Evolutionary conservation across 2,329 filamentous ascomycete genomes (phyloP).

Genomic region (Arthrocladium fulminans): DNA sequence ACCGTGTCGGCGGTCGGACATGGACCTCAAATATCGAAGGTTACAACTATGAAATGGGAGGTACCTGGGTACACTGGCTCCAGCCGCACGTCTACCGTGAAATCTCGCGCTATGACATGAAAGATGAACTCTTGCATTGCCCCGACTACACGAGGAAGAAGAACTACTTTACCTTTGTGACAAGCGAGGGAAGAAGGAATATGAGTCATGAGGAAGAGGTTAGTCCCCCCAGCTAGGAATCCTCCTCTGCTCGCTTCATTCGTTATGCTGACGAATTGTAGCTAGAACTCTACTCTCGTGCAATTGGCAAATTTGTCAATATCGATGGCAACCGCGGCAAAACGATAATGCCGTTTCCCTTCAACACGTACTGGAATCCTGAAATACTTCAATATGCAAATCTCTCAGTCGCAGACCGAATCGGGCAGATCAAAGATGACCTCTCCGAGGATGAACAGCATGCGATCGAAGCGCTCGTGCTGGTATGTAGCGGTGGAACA

Average conservation of each 20-base stretch:
- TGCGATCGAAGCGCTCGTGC: constrained; percentile 34
- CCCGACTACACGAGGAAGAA: constrained; percentile 36
- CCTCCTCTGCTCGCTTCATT: not conserved
- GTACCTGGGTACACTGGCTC: constrained; percentile 42
- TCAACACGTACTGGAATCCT: constrained; percentile 29
- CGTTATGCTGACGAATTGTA: constrained; percentile 16
- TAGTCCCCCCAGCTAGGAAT: not conserved
- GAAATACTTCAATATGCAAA: constrained; percentile 27
- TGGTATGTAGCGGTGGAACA: constrained; percentile 37
- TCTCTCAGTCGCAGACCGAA: constrained; percentile 36
- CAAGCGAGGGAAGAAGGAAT: constrained; percentile 23
- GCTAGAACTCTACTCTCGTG: constrained; percentile 28
- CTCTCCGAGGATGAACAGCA: constrained; percentile 36
- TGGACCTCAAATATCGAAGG: constrained; percentile 39
- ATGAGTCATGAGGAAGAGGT: constrained; percentile 39
- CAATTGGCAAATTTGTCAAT: constrained; percentile 38
- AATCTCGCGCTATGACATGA: constrained; percentile 40
- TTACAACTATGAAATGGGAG: constrained; percentile 42
- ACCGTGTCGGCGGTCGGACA: constrained; percentile 42
- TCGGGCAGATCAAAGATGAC: constrained; percentile 32
- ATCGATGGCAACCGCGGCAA: constrained; percentile 36
- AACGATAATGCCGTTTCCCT: constrained; percentile 34
- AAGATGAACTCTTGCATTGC: constrained; percentile 31
- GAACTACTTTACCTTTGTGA: constrained; percentile 35
- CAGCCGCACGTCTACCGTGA: constrained; percentile 39